Evolutionary conservation across 108 stramenopile species (phyloP), one percentile per base, ranked within the genome.

Genomic region (Pseudonitzschia multistriata): DNA sequence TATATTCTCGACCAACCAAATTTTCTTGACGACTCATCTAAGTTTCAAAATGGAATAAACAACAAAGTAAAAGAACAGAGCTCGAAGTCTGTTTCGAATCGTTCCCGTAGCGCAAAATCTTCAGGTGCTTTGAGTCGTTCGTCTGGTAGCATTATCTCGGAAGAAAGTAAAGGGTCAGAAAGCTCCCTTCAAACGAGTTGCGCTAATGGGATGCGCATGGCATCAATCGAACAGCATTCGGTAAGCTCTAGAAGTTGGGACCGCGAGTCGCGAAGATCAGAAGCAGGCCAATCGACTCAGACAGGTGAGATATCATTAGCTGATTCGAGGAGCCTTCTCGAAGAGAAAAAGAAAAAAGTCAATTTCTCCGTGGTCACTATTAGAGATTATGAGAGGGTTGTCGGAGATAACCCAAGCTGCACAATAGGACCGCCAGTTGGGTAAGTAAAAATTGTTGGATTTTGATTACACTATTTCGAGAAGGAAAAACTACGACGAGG

Each of bases 401-500:
- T 91, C 1, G 88, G 88, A 25, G 90, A 94, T 66, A 94, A 94
- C 74, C 93, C 93, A 50, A 77, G 77, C 40, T 79, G 84, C 35
- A 81, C 80, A 49, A 78, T 79, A 64, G 89, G 89, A 19, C 88
- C 89, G 13, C 79, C 81, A 10, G 73, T 85, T 28, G 68, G 71
- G 77, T 79, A 70, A 67, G 81, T 78, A 22, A 6, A 17, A 10
- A 39, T 5, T 45, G 13, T 17, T 6, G 11, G 7, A 2, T 4
- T 1, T 4, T 45, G 42, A 45, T 1, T 13, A 45, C 8, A 17
- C 11, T 13, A 1, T 45, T 45, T 13, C 13, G 13, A 17, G 42
- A 17, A 45, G 1, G 42, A 7, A 10, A 39, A 7, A 10, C 37
- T 17, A 45, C 42, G 42, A 45, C 42, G 1, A 17, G 10, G 10